Percentiles rank a stretch among this genome's conserved stretches.
phyloP scores from a whole-genome alignment of 768 basidiomycete genomes.

The Paxillus rubicundulus region DNA sequence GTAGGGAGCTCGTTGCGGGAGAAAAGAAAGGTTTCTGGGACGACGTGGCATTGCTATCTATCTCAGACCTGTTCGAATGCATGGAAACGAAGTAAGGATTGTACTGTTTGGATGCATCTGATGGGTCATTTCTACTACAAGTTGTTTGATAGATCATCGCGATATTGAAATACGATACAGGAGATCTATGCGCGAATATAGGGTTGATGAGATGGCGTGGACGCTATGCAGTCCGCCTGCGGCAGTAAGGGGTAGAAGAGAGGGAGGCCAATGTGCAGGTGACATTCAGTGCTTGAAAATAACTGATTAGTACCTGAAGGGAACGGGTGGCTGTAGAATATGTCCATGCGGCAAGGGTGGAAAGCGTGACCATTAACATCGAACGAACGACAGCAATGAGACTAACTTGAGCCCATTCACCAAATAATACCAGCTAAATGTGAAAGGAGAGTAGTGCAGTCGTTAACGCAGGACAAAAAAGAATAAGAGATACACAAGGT shows the following conservation, averaged over 20 bases:
- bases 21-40: background rate
- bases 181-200: background rate
- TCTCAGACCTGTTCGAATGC: background rate
- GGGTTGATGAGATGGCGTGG: no score
- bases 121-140: background rate
- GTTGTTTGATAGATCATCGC: background rate
- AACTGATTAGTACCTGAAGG: conserved; percentile 13
- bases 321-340: conserved; percentile 6
- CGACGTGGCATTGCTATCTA: background rate
- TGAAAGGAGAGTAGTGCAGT: conserved; percentile 12
- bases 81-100: background rate
- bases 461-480: conserved; percentile 12
- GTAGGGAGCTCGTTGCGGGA: background rate
- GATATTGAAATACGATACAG: background rate
- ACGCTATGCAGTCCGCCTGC: conserved; percentile 8
- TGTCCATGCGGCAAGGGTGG: conserved; percentile 10
- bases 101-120: background rate
- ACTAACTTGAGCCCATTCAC: conserved; percentile 16
- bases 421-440: conserved; percentile 22
- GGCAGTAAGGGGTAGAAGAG: background rate
- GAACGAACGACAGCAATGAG: conserved; percentile 26
- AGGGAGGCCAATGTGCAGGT: conserved; percentile 7
- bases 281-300: conserved; percentile 9
- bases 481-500: conserved; percentile 22
- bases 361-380: conserved; percentile 28